phyloP scores from a whole-genome alignment of 495 filamentous ascomycete genomes.

The Tuber borchii region DNA sequence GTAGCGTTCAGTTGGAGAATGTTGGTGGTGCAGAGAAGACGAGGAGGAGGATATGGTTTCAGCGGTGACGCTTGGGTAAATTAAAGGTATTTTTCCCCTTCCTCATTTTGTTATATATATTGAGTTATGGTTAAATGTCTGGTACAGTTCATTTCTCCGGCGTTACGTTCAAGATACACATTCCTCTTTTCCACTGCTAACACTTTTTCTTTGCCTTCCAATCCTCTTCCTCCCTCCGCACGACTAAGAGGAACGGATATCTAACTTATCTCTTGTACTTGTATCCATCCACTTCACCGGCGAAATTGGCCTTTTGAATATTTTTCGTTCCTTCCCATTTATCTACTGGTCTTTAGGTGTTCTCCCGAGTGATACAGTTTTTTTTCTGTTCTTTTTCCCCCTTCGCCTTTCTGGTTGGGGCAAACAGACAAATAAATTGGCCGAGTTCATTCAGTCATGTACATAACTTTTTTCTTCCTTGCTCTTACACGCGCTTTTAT shows the following conservation, averaged over 20 bases:
- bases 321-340: not conserved
- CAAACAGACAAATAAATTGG: not conserved
- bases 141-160: not conserved
- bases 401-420: not conserved
- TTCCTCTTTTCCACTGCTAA: not conserved
- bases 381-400: not conserved
- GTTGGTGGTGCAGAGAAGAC: slow-evolving; percentile 26
- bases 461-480: not conserved
- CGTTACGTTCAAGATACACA: not conserved
- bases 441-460: not conserved
- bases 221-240: not conserved
- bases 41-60: slow-evolving; percentile 15
- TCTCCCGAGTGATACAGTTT: not conserved
- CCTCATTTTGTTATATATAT: not conserved
- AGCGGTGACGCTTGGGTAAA: not conserved
- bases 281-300: slow-evolving; percentile 2
- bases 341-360: not conserved
- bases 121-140: not conserved
- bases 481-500: not conserved
- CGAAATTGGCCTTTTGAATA: not conserved
- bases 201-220: not conserved
- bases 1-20: slow-evolving; percentile 40
- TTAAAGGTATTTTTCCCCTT: not conserved
- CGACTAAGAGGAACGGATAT: not conserved
- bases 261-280: slow-evolving; percentile 1